phyloP scores from a whole-genome alignment of 148 eudicot genomes.

The Fagopyrum tataricum region DNA sequence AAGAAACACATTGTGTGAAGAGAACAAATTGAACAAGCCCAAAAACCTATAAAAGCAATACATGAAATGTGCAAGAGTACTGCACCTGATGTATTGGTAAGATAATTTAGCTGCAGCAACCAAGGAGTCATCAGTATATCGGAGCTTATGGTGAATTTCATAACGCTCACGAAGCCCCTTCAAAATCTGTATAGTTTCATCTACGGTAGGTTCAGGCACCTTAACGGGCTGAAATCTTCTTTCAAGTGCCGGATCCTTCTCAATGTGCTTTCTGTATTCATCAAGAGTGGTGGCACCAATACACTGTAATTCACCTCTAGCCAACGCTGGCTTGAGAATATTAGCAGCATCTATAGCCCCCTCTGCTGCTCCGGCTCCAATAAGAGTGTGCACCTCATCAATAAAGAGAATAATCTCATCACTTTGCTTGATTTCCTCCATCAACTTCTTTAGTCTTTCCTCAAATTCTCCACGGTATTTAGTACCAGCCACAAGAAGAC shows the following conservation, averaged over 20 bases:
- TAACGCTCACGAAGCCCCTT: constrained; percentile 88
- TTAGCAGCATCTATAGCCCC: constrained; percentile 98
- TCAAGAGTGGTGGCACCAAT: constrained; percentile 97
- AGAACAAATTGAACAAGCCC: not conserved
- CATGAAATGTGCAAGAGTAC: not conserved
- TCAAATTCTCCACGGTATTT: constrained; percentile 96
- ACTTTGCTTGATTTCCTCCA: constrained; percentile 90
- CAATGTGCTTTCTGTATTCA: constrained; percentile 93
- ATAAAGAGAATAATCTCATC: constrained; percentile 80
- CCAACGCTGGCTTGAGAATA: constrained; percentile 89
- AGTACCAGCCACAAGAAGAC: constrained; percentile 90
- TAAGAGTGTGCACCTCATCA: constrained; percentile 92
- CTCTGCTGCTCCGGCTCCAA: constrained; percentile 95
- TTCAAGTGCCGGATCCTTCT: constrained; percentile 97
- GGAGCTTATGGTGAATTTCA: constrained; percentile 42
- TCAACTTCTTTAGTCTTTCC: constrained; percentile 82
- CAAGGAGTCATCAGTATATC: constrained; percentile 21
- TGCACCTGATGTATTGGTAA: constrained; percentile 21
- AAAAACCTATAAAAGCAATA: not conserved
- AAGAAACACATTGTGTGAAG: not conserved
- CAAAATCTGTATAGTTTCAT: constrained; percentile 79
- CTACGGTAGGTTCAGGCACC: constrained; percentile 95
- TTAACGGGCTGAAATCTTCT: constrained; percentile 92
- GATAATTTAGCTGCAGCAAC: constrained; percentile 22
- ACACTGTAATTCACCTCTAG: constrained; percentile 97